Conservation (phyloP, 2,329 filamentous ascomycete species). For the Ascochyta viciae-villosae region DNA sequence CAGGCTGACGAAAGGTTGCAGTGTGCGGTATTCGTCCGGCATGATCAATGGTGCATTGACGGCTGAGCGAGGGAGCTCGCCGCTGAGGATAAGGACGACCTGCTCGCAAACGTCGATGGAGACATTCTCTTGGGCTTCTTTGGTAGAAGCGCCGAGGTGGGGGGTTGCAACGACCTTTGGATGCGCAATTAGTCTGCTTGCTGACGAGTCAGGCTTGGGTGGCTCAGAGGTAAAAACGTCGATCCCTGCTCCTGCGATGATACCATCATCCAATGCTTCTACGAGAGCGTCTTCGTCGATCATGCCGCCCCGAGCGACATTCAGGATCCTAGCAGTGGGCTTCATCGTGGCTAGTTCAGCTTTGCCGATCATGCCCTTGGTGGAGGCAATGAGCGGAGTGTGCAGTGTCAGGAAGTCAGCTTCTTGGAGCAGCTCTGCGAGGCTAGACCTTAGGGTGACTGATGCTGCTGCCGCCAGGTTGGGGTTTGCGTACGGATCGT, state of each 20-base stretch:
- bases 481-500: conserved; percentile 79
- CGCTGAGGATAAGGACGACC: conserved; percentile 74
- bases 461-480: conserved; percentile 73
- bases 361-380: conserved; percentile 74
- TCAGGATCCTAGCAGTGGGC: conserved; percentile 73
- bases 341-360: conserved; percentile 76
- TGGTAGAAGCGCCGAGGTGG: conserved; percentile 79
- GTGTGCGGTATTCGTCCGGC: conserved; percentile 78
- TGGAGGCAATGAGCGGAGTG: conserved; percentile 79
- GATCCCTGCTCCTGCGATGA: conserved; percentile 77
- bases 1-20: conserved; percentile 77
- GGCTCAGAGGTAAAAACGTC: conserved; percentile 84
- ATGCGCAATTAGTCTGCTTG: conserved; percentile 70
- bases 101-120: conserved; percentile 84
- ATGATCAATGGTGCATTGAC: conserved; percentile 84
- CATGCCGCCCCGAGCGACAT: conserved; percentile 80
- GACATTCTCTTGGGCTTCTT: conserved; percentile 85
- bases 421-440: conserved; percentile 68
- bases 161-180: conserved; percentile 78
- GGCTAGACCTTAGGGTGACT: conserved; percentile 65
- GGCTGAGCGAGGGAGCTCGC: conserved; percentile 75
- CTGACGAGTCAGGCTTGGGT: conserved; percentile 64
- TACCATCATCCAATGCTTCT: conserved; percentile 71
- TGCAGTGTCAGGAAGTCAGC: conserved; percentile 83
- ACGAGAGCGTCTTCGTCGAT: conserved; percentile 79